Conservation (phyloP, 2,329 filamentous ascomycete genomes). For the Aschersonia sp. region DNA sequence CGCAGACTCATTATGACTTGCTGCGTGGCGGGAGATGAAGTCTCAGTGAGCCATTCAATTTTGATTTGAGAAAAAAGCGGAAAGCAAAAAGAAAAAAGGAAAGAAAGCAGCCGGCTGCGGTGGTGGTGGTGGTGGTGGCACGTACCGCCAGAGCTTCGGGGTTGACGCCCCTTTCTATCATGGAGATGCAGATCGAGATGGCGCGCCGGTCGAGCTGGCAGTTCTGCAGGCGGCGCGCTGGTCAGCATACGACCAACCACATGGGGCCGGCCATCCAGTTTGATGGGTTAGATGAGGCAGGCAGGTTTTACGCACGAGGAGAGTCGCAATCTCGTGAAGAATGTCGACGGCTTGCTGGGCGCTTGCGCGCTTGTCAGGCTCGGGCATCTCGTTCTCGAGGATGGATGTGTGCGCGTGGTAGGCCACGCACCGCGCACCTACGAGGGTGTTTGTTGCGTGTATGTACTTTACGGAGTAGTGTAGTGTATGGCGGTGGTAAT, state of each 20-base stretch:
- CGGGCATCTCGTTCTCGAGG: slow-evolving; percentile 23
- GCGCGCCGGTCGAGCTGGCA: slow-evolving; percentile 84
- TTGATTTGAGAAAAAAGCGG: too few relatives aligned
- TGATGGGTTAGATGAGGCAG: too few relatives aligned
- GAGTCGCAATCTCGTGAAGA: slow-evolving; percentile 71
- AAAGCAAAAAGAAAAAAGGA: too few relatives aligned
- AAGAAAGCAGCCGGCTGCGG: too few relatives aligned
- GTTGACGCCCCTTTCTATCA: slow-evolving; percentile 95
- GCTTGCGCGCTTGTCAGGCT: slow-evolving; percentile 53
- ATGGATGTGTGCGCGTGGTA: neutral
- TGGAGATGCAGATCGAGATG: slow-evolving; percentile 84
- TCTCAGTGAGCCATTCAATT: too few relatives aligned
- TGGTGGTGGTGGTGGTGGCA: too few relatives aligned
- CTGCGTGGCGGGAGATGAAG: slow-evolving; percentile 16
- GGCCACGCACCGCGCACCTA: neutral
- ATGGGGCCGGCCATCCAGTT: too few relatives aligned
- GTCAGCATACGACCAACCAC: neutral
- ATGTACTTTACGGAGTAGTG: too few relatives aligned
- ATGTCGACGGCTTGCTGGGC: slow-evolving; percentile 76
- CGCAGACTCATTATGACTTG: slow-evolving; percentile 46
- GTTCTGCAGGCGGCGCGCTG: slow-evolving; percentile 44
- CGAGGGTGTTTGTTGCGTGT: too few relatives aligned
- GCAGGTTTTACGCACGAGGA: slow-evolving; percentile 49
- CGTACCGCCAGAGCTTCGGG: slow-evolving; percentile 86
- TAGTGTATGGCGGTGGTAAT: too few relatives aligned